Base-by-base conservation (phyloP, 768 basidiomycete genomes). In the Podaxis sp. region DNA sequence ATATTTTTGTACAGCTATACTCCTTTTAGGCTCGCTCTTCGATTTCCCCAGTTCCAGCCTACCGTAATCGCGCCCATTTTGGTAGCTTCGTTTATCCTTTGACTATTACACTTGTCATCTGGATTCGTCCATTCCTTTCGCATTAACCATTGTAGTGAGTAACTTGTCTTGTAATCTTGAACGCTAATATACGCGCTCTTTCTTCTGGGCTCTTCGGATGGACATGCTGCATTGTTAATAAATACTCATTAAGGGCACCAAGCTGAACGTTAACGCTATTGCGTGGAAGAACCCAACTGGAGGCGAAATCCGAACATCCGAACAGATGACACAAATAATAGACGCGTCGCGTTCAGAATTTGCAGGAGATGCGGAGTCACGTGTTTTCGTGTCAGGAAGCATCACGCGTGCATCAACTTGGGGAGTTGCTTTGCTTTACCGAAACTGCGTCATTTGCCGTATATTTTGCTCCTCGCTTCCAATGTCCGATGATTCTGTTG, bases 401-500 rank as follows among this genome's bases (percentile, higher is more conserved):
- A 36, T 59, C 47, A 59, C 57, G 37, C 35, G 32, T 7, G 50
- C 37, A 42, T 4, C 4, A n/a, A 6, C 25, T 57, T 53, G 51
- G 51, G 10, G 27, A 28, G 27, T 28, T 28, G 27, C 35, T 18
- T 36, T 21, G 28, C n/a, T n/a, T 3, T 53, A 42, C 40, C 18
- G 13, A 14, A 42, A n/a, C 40, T 42, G 13, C 38, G 21, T 48
- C 21, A 48, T 48, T 21, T 14, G 14, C 47, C n/a, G 23, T 36
- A 18, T 13, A 10, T 11, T 21, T n/a, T 36, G 14, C n/a, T 6
- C 9, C 3, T 53, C 42, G 6, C 10, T 37, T 38, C 25, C 5
- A 28, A 61, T 61, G 59, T 61, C 59, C 52, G 59, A 61, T 44
- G 59, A 61, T 48, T 61, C 59, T 14, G 40, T 59, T 32, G 58